These are phyloP conservation scores for Fusarium sp. DNA, from an alignment of 2,329 filamentous ascomycete species.

Conservation along the genomic window DNA sequence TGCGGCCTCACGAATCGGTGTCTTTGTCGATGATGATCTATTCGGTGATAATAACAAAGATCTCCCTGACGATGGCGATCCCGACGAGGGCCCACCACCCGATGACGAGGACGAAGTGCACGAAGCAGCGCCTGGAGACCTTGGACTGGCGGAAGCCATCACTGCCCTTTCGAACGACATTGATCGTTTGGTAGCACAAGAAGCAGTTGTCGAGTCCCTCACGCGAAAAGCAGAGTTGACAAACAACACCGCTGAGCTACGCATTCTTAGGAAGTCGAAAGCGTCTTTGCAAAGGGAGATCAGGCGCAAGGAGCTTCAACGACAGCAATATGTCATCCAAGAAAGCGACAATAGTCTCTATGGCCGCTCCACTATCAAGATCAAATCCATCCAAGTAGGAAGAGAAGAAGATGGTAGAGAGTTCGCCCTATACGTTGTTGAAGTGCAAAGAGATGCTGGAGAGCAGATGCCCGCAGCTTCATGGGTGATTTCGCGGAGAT, in stretches of 20 bases:
- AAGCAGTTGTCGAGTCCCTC: conserved; percentile 89
- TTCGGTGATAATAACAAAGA: conserved; percentile 89
- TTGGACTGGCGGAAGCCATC: conserved; percentile 93
- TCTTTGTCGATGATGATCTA: conserved; percentile 93
- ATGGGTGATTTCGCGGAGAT: conserved; percentile 91
- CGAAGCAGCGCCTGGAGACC: conserved; percentile 92
- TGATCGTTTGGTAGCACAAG: conserved; percentile 86
- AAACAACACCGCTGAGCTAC: conserved; percentile 92
- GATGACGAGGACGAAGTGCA: conserved; percentile 85
- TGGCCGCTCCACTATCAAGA: conserved; percentile 87
- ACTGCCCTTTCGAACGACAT: conserved; percentile 89
- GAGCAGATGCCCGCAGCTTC: conserved; percentile 97
- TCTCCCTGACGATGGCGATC: conserved; percentile 86
- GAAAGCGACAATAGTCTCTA: conserved; percentile 98
- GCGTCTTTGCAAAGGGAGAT: conserved; percentile 93
- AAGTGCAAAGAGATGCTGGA: conserved; percentile 88
- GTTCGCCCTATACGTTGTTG: conserved; percentile 91
- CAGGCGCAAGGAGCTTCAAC: conserved; percentile 91
- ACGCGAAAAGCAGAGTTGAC: conserved; percentile 95
- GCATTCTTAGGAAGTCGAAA: conserved; percentile 93
- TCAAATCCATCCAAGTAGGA: conserved; percentile 92
- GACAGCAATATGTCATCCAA: conserved; percentile 96
- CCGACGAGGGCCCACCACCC: conserved; percentile 64
- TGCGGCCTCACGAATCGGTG: conserved; percentile 85
- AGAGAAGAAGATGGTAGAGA: conserved; percentile 93